A percentile compares a stretch with the other conserved stretches of the same genome.
Evolutionary conservation across 1,284 basidiomycete genomes (phyloP).

Genomic region (Coniophora puteana): DNA sequence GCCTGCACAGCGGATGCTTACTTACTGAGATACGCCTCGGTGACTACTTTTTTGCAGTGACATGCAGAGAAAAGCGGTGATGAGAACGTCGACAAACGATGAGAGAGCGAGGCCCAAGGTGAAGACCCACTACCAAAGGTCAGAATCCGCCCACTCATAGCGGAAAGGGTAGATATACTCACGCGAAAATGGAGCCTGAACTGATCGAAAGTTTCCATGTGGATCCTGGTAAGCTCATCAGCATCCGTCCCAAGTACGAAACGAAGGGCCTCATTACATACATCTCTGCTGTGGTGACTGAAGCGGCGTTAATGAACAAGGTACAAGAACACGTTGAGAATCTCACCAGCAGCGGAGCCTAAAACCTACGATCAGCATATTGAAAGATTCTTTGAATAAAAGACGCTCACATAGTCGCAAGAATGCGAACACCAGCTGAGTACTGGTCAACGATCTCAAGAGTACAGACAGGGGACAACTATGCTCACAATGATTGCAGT

Average conservation of each 20-base stretch:
- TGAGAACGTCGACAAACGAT: constrained; percentile 45
- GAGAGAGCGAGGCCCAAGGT: constrained; percentile 50
- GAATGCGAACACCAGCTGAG: constrained; percentile 26
- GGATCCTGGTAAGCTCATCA: constrained; percentile 19
- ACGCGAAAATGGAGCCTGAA: constrained; percentile 25
- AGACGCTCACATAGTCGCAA: constrained; percentile 32
- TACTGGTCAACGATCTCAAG: neutral
- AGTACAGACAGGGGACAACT: too few species aligned
- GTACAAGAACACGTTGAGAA: neutral
- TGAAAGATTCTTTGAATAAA: constrained; percentile 26
- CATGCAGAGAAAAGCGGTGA: constrained; percentile 44
- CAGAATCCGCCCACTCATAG: neutral
- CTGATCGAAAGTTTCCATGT: constrained; percentile 13
- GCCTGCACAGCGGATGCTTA: neutral
- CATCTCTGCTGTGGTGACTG: constrained; percentile 39
- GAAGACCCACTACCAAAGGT: constrained; percentile 41
- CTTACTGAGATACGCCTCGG: constrained; percentile 37
- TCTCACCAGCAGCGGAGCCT: constrained; percentile 27
- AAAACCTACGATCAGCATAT: constrained; percentile 1
- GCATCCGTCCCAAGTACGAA: neutral
- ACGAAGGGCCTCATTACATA: constrained; percentile 19
- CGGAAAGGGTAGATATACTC: constrained; percentile 4
- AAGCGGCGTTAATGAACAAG: too few species aligned
- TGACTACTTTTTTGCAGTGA: constrained; percentile 40
- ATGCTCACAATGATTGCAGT: constrained; percentile 24